Evolutionary conservation across 129 eudicot genomes (phyloP), one percentile per base, ranked within the genome.

Genomic region (Chrysanthemum lavandulifolium): DNA sequence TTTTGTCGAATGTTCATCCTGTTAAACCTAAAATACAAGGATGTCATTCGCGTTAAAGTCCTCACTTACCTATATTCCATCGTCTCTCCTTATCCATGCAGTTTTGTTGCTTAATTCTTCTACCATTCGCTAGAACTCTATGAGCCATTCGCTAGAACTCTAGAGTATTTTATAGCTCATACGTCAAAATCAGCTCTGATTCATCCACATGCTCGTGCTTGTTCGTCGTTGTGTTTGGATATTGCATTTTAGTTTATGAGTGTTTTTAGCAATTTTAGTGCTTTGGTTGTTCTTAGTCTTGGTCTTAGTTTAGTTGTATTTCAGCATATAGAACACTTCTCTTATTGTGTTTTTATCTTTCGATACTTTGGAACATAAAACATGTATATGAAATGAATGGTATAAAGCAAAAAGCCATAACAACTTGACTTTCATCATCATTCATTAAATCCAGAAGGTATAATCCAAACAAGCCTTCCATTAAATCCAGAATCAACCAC

Each of bases 1-100:
- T 48, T 36, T 23, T 25, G 58, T 61, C 69, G 59, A 27, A 45
- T 50, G n/a, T 21, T 23, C 61, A 73, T 10, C 61, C 61, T 51
- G 61, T 68, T 68, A 27, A 52, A 68, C 27, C 47, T 33, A 15
- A 53, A 50, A 53, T 19, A 58, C 13, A 49, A 58, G 45, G 54
- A 33, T 15, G 19, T 13, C 57, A 40, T 57, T 23, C 14, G 9
- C 49, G 6, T 67, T 52, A 48, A 67, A 69, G 56, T 45, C 69
- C 80, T 64, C 84, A 68, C 12, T 83, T 87, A 74, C 92, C 94
- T 58, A 73, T 82, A 66, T 89, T 93, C 98, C 98, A 93, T 54
- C 98, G 81, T 78, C 94, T 75, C 80, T 92, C 96, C 81, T 92
- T 92, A n/a, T 84, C 98, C 79, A 84, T 82, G 13, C 81, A 83